A percentile compares a stretch with the other conserved stretches of the same genome.
Evolutionary conservation across 306 rosid genomes (phyloP).

Genomic region (Ziziphus jujuba): DNA sequence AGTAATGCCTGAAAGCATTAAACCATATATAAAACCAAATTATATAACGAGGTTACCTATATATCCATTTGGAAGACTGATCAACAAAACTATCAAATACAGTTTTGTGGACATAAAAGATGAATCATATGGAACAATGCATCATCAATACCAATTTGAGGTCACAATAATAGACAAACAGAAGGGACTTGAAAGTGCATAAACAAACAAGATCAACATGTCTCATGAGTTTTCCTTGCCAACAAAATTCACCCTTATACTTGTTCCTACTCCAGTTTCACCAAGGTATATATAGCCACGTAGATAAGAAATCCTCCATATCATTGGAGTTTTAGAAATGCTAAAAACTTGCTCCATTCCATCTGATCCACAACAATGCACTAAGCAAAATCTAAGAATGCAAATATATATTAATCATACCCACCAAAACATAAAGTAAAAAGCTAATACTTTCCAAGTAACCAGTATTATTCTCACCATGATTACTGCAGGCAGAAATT

Average conservation of each 20-base stretch:
- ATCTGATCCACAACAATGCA: background rate
- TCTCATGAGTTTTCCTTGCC: no score
- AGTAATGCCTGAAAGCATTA: slow-evolving; percentile 53
- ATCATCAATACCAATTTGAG: background rate
- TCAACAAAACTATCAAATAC: background rate
- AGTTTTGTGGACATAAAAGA: background rate
- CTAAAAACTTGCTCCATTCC: background rate
- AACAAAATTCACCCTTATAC: no score
- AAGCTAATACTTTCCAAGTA: no score
- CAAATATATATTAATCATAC: background rate
- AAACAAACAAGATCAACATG: no score
- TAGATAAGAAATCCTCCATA: background rate
- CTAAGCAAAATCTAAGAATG: background rate
- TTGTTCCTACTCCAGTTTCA: background rate
- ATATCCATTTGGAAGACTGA: slow-evolving; percentile 7
- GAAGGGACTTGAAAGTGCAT: background rate
- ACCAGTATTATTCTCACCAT: no score
- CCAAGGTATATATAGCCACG: background rate
- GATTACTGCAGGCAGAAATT: no score
- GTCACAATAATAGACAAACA: background rate
- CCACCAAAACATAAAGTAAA: no score
- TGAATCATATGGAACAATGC: background rate
- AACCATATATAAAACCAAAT: slow-evolving; percentile 10
- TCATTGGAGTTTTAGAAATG: background rate
- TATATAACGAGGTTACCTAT: background rate